phyloP scores from a whole-genome alignment of 768 basidiomycete species.

The Collybia nuda region DNA sequence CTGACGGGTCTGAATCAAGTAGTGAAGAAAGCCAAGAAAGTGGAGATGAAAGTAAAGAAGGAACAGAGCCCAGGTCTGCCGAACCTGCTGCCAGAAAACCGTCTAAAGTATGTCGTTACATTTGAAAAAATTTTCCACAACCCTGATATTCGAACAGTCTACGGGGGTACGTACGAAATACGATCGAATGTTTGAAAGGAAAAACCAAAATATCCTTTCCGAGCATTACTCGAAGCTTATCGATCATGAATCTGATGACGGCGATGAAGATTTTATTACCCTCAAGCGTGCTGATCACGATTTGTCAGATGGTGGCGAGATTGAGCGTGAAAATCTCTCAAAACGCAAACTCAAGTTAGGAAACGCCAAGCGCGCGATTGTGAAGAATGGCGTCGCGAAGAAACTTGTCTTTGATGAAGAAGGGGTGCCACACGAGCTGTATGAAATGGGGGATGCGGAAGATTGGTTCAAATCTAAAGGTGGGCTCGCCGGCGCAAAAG shows the following conservation, averaged over 20 bases:
- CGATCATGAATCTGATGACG: conserved; percentile 53
- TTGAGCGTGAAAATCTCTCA: conserved; percentile 55
- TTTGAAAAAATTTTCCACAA: not conserved
- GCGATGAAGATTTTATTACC: conserved; percentile 86
- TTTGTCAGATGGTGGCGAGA: conserved; percentile 37
- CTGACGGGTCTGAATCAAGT: not conserved
- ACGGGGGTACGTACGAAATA: conserved; percentile 82
- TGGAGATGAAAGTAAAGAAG: conserved; percentile 10
- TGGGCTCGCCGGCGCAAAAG: conserved; percentile 61
- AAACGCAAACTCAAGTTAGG: conserved; percentile 84
- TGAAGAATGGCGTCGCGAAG: conserved; percentile 59
- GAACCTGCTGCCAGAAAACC: conserved; percentile 19
- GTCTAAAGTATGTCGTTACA: conserved; percentile 36
- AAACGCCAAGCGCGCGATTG: conserved; percentile 68
- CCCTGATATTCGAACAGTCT: conserved; percentile 14
- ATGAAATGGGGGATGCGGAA: conserved; percentile 80
- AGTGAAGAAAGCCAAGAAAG: not conserved
- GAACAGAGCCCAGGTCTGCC: not conserved
- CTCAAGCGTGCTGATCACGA: conserved; percentile 91
- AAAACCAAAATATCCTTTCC: conserved; percentile 90
- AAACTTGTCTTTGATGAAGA: conserved; percentile 92
- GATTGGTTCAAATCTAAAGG: conserved; percentile 66
- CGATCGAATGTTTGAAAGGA: conserved; percentile 96
- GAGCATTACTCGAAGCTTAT: conserved; percentile 89
- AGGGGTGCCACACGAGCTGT: conserved; percentile 76